These are phyloP conservation scores for Penicillium diatomitis DNA, from an alignment of 495 filamentous ascomycete species.

Conservation along the genomic window DNA sequence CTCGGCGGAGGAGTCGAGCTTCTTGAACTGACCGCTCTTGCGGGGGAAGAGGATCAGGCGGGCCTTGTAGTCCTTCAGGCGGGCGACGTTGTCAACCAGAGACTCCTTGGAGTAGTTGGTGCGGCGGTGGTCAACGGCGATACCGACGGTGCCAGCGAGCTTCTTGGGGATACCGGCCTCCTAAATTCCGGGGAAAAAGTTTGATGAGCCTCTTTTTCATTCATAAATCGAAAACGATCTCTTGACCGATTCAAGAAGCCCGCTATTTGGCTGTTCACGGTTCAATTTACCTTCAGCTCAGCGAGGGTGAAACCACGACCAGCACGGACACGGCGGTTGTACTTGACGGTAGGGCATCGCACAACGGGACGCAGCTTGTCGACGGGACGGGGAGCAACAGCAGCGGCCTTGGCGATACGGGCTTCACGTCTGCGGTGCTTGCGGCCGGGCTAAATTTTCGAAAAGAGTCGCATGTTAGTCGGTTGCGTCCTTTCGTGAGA, in stretches of 20 bases:
- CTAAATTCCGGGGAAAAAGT: slow-evolving; percentile 34
- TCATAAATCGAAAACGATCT: neutral
- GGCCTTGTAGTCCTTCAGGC: slow-evolving; percentile 89
- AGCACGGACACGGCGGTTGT: slow-evolving; percentile 94
- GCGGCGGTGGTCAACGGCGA: slow-evolving; percentile 92
- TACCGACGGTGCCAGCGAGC: slow-evolving; percentile 89
- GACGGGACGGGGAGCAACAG: slow-evolving; percentile 89
- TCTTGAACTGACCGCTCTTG: slow-evolving; percentile 85
- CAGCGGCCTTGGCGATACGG: slow-evolving; percentile 83
- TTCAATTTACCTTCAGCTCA: slow-evolving; percentile 83
- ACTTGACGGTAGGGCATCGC: slow-evolving; percentile 90
- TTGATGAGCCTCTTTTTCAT: slow-evolving; percentile 7
- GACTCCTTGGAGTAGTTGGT: slow-evolving; percentile 92
- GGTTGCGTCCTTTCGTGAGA: slow-evolving; percentile 7
- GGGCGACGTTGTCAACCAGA: slow-evolving; percentile 85
- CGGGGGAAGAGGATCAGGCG: slow-evolving; percentile 96
- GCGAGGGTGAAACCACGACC: slow-evolving; percentile 94
- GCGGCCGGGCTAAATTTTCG: slow-evolving; percentile 66
- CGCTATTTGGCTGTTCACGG: neutral
- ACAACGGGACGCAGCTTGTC: slow-evolving; percentile 95
- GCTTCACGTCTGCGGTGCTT: slow-evolving; percentile 86
- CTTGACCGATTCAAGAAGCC: neutral
- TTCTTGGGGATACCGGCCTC: slow-evolving; percentile 93
- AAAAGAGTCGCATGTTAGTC: slow-evolving; percentile 22
- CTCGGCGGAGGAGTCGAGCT: slow-evolving; percentile 76